Base-by-base conservation (phyloP, 2,329 filamentous ascomycete genomes). In the Exserohilum turcica region DNA sequence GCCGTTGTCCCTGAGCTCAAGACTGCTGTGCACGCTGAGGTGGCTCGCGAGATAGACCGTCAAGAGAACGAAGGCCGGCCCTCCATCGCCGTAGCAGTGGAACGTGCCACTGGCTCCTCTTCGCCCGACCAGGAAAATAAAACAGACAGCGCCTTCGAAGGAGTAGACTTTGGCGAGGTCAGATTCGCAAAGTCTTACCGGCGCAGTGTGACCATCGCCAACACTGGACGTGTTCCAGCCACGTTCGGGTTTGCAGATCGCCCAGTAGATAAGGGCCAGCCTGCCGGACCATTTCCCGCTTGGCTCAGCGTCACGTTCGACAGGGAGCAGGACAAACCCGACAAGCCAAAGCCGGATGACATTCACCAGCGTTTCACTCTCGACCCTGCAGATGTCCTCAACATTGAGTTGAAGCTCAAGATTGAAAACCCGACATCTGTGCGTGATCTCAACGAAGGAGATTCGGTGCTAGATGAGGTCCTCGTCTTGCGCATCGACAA, bases 31-130 rank as follows among this genome's bases (percentile, higher is more conserved):
- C 89, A 96, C 57, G 86, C 90, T 51, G 92, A 97, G 68, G 90
- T 97, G 10, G 92, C 90, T 1, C 84, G 89, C 49, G 90, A 96
- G 66, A 79, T 97, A 6, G 94, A 99, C 69, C 88, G 91, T 40
- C 90, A 88, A 1, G 93, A 97, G 71, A 97, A 97, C 57, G 93
- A 97, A 75, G 86, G 89, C 0, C 83, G 93, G 0, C 94, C 94
- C 0, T 85, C 84, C 2, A 83, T 96, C 37, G 94, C 91, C 0
- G 80, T 97, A 28, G 87, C 97, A 1, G 84, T 95, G 0, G 93
- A 97, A 60, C 75, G 64, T 48, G 67, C 53, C 8, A 63, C 66
- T 42, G 76, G 77, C 6, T 52, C 58, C 29, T 48, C 56, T 13
- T 52, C 62, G 8, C 16, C 48, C 40, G 38, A 48, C 10, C 63